Evolutionary conservation across 1,284 basidiomycete genomes (phyloP).

Genomic region (Cutaneotrichosporon dermatis): DNA sequence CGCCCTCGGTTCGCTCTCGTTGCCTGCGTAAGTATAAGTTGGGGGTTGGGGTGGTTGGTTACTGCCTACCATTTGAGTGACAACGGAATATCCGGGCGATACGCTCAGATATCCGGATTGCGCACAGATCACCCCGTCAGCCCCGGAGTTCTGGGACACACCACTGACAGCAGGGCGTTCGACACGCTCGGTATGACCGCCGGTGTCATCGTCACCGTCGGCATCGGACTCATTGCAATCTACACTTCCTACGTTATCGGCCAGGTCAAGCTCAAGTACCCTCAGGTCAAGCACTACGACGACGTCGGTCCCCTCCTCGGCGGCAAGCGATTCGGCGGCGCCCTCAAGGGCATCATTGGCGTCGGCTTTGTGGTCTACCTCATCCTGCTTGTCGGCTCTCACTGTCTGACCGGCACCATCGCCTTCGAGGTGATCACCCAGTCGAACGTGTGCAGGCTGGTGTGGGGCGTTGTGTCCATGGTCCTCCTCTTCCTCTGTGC

Average conservation of each 20-base stretch:
- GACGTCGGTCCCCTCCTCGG: slow-evolving; percentile 16
- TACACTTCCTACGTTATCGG: slow-evolving; percentile 20
- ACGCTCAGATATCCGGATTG: neutral
- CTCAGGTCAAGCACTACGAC: slow-evolving; percentile 17
- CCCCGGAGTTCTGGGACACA: neutral
- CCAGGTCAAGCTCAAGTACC: slow-evolving; percentile 21
- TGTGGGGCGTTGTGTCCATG: slow-evolving; percentile 17
- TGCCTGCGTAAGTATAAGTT: slow-evolving; percentile 13
- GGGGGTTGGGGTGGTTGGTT: too few relatives aligned
- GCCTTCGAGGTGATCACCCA: slow-evolving; percentile 15
- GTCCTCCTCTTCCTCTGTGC: slow-evolving; percentile 16
- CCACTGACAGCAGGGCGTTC: slow-evolving; percentile 10
- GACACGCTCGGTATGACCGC: slow-evolving; percentile 15
- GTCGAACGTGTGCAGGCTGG: slow-evolving; percentile 7
- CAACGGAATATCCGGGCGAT: neutral
- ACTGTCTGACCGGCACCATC: slow-evolving; percentile 17
- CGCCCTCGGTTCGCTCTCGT: slow-evolving; percentile 17
- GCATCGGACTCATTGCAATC: slow-evolving; percentile 16
- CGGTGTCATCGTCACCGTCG: slow-evolving; percentile 15
- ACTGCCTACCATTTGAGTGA: too few relatives aligned
- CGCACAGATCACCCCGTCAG: neutral
- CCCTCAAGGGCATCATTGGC: slow-evolving; percentile 5
- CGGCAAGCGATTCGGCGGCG: neutral
- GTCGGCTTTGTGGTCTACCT: slow-evolving; percentile 14
- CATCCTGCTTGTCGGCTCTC: slow-evolving; percentile 16